Evolutionary conservation across 1,284 basidiomycete genomes (phyloP).

Genomic region (Cutaneotrichosporon sp.): DNA sequence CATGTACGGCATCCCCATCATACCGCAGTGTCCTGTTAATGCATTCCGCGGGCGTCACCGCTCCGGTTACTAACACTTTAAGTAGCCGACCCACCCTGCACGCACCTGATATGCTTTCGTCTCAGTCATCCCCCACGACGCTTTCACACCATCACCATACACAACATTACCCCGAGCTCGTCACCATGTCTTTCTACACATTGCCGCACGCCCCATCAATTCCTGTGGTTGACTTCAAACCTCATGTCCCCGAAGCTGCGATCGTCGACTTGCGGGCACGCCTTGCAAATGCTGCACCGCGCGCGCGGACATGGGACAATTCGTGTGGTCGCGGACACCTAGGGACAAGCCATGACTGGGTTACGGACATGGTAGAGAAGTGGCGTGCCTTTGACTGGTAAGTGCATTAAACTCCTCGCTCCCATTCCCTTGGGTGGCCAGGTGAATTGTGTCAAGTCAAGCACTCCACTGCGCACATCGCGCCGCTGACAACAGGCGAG

Average conservation of each 20-base stretch:
- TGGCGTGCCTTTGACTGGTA: slow-evolving; percentile 34
- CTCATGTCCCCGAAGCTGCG: slow-evolving; percentile 26
- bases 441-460: background rate
- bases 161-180: background rate
- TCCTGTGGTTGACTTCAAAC: slow-evolving; percentile 27
- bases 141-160: background rate
- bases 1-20: too few species aligned
- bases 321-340: slow-evolving; percentile 17
- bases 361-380: slow-evolving; percentile 18
- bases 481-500: slow-evolving; percentile 17
- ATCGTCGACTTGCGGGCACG: slow-evolving; percentile 32
- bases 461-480: too few species aligned
- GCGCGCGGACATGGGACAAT: slow-evolving; percentile 38
- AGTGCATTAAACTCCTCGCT: too few species aligned
- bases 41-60: too few species aligned
- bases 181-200: slow-evolving; percentile 18
- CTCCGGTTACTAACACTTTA: too few species aligned
- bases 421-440: too few species aligned
- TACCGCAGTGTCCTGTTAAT: too few species aligned
- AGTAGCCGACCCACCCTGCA: too few species aligned
- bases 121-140: background rate
- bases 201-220: slow-evolving; percentile 29
- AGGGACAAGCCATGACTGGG: slow-evolving; percentile 26
- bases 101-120: too few species aligned
- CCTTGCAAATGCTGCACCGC: slow-evolving; percentile 21